These are phyloP conservation scores for Aspergillus incahuasiensis DNA, from an alignment of 495 filamentous ascomycete genomes.

Conservation along the genomic window DNA sequence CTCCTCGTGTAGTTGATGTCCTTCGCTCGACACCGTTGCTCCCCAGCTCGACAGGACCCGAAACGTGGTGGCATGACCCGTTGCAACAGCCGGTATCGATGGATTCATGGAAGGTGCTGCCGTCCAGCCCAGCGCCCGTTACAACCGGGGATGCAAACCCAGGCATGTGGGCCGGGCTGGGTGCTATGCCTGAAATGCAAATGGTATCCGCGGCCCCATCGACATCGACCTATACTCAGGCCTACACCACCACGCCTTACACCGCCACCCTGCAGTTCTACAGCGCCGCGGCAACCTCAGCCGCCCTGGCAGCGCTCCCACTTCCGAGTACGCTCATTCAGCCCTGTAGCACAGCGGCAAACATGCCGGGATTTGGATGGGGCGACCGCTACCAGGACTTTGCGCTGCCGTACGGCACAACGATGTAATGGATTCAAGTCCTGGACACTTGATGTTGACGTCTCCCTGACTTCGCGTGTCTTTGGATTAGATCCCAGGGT, in stretches of 20 bases:
- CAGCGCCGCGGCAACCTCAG: constrained; percentile 58
- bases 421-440: constrained; percentile 42
- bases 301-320: constrained; percentile 65
- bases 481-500: constrained; percentile 24
- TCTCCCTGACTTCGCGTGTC: constrained; percentile 25
- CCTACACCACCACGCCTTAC: constrained; percentile 67
- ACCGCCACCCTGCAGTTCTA: constrained; percentile 63
- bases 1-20: constrained; percentile 87
- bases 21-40: constrained; percentile 79
- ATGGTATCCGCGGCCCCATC: constrained; percentile 54
- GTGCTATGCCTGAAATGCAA: constrained; percentile 60
- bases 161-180: constrained; percentile 76
- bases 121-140: constrained; percentile 75
- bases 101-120: constrained; percentile 89
- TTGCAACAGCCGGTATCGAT: constrained; percentile 60
- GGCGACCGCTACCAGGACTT: constrained; percentile 54
- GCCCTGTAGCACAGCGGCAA: constrained; percentile 68
- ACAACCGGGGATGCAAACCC: constrained; percentile 65
- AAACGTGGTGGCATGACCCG: constrained; percentile 72
- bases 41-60: constrained; percentile 74
- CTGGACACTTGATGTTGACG: constrained; percentile 25
- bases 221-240: constrained; percentile 73
- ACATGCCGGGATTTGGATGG: constrained; percentile 75
- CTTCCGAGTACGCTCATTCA: constrained; percentile 85
- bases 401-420: constrained; percentile 55